Conservation (phyloP, 2,329 filamentous ascomycete genomes). For the Aulographum hederae region DNA sequence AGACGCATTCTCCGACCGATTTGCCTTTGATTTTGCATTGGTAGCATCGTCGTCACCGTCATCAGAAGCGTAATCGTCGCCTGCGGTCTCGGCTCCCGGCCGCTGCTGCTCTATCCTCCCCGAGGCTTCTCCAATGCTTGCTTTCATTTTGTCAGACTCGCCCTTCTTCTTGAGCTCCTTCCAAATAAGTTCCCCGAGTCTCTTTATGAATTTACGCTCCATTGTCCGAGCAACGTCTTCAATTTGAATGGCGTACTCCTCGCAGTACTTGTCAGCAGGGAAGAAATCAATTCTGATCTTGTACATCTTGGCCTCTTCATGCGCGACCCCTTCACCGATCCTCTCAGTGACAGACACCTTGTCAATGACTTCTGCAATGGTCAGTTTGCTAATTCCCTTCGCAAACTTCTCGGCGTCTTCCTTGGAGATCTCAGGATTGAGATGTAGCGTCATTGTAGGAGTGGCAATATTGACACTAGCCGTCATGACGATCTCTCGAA, state of each 20-base stretch:
- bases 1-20: slow-evolving; percentile 64
- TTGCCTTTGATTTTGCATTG: slow-evolving; percentile 53
- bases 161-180: slow-evolving; percentile 67
- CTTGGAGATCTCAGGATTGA: slow-evolving; percentile 52
- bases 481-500: slow-evolving; percentile 97
- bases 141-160: slow-evolving; percentile 35
- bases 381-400: slow-evolving; percentile 78
- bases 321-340: slow-evolving; percentile 51
- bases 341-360: slow-evolving; percentile 64
- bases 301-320: slow-evolving; percentile 65
- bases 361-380: slow-evolving; percentile 69
- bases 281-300: slow-evolving; percentile 71
- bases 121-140: slow-evolving; percentile 38
- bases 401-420: slow-evolving; percentile 62
- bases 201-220: slow-evolving; percentile 61
- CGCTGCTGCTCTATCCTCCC: slow-evolving; percentile 31
- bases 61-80: slow-evolving; percentile 37
- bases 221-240: slow-evolving; percentile 63
- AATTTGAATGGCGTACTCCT: slow-evolving; percentile 68
- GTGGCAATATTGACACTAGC: slow-evolving; percentile 79
- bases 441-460: slow-evolving; percentile 69
- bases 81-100: slow-evolving; percentile 20
- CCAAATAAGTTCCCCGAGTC: slow-evolving; percentile 50
- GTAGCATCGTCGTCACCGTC: slow-evolving; percentile 54
- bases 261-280: slow-evolving; percentile 61